phyloP scores from a whole-genome alignment of 768 basidiomycete species.

The Asterophora lycoperdoides region DNA sequence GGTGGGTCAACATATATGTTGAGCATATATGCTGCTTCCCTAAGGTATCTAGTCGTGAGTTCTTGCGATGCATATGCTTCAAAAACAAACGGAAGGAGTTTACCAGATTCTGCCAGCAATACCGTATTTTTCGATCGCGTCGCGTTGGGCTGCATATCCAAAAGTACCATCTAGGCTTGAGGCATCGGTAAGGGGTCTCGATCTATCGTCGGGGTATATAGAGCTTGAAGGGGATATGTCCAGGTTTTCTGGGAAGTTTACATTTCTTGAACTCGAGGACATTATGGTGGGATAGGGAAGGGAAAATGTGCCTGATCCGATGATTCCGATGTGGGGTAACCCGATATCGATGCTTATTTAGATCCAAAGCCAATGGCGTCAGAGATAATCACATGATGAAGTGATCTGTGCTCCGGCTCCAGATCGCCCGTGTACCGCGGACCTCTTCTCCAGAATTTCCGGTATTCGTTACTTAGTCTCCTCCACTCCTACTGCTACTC shows the following conservation, averaged over 20 bases:
- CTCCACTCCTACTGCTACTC: constrained; percentile 9
- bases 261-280: background rate
- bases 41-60: constrained; percentile 26
- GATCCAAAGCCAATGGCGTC: background rate
- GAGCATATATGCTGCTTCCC: constrained; percentile 72
- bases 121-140: constrained; percentile 67
- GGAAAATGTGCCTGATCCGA: too few relatives aligned
- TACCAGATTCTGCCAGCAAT: constrained; percentile 88
- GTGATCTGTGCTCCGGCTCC: constrained; percentile 9
- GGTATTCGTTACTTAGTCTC: constrained; percentile 14
- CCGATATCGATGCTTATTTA: background rate
- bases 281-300: background rate
- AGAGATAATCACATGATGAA: constrained; percentile 15
- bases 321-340: too few relatives aligned
- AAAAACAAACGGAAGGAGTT: constrained; percentile 14
- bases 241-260: constrained; percentile 38
- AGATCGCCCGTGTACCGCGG: constrained; percentile 7
- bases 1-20: constrained; percentile 47
- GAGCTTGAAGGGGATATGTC: constrained; percentile 30
- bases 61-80: constrained; percentile 5
- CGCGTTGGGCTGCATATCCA: constrained; percentile 39
- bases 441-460: background rate
- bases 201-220: constrained; percentile 16
- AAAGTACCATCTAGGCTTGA: constrained; percentile 22
- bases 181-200: background rate